phyloP scores from a whole-genome alignment of 2,329 filamentous ascomycete species.

The Verticillium alfalfae region DNA sequence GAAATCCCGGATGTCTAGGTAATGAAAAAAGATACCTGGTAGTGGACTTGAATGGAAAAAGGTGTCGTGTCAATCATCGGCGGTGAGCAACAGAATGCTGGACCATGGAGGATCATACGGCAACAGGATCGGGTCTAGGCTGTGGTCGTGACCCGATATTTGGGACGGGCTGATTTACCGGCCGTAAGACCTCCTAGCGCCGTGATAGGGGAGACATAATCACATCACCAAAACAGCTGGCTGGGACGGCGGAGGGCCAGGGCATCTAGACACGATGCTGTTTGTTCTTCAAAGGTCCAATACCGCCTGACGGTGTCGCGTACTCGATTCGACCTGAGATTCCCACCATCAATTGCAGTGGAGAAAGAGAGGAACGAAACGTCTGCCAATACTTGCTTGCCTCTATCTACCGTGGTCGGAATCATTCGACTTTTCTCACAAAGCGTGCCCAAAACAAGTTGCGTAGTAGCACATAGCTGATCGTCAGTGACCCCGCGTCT shows the following conservation, averaged over 20 bases:
- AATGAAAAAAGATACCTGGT: too few species aligned
- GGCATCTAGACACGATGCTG: neutral
- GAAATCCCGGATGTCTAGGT: too few species aligned
- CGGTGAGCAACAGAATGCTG: neutral
- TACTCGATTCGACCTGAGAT: neutral
- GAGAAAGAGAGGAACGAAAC: too few species aligned
- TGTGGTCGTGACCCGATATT: neutral
- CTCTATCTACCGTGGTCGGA: too few species aligned
- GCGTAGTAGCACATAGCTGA: neutral
- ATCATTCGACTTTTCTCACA: too few species aligned
- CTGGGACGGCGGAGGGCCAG: neutral
- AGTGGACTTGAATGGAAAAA: neutral
- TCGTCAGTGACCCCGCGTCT: neutral
- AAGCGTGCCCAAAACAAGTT: too few species aligned
- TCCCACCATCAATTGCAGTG: too few species aligned
- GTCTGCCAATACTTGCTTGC: too few species aligned
- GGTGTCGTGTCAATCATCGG: neutral
- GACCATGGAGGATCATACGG: neutral
- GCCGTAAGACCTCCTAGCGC: conserved; percentile 6
- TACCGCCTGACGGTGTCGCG: neutral
- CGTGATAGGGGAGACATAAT: conserved; percentile 8
- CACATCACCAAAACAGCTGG: conserved; percentile 3
- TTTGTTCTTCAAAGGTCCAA: neutral
- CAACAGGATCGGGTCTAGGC: neutral
- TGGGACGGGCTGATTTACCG: conserved; percentile 2